Evolutionary conservation across 2,329 filamentous ascomycete species (phyloP).

Genomic region (Akanthomyces uredinophilus): DNA sequence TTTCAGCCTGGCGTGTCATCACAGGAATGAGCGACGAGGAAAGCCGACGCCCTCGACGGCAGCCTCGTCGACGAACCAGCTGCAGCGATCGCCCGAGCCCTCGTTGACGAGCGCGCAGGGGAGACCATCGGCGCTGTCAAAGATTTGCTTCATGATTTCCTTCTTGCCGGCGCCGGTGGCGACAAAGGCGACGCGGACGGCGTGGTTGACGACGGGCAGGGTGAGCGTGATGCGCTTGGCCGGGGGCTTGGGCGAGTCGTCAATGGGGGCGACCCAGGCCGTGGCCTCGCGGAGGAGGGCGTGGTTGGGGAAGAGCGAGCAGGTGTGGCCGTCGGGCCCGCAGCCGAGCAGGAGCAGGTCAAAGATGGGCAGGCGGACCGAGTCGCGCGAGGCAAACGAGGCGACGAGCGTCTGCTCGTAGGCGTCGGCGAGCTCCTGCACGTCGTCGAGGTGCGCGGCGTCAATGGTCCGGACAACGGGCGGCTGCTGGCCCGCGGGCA

Average conservation of each 20-base stretch:
- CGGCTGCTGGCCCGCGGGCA: slow-evolving; percentile 64
- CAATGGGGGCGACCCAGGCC: slow-evolving; percentile 89
- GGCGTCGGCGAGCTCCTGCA: slow-evolving; percentile 86
- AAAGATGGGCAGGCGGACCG: slow-evolving; percentile 90
- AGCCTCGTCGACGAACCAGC: slow-evolving; percentile 88
- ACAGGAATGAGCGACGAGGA: slow-evolving; percentile 65
- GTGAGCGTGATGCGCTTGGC: slow-evolving; percentile 86
- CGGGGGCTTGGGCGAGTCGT: slow-evolving; percentile 92
- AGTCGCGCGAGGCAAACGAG: slow-evolving; percentile 86
- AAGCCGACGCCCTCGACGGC: slow-evolving; percentile 83
- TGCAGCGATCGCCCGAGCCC: slow-evolving; percentile 75
- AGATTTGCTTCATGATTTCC: slow-evolving; percentile 87
- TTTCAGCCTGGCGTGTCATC: slow-evolving; percentile 7
- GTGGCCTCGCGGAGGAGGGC: slow-evolving; percentile 72
- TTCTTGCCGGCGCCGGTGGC: slow-evolving; percentile 87
- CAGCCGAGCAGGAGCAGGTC: slow-evolving; percentile 90
- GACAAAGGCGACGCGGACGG: slow-evolving; percentile 82
- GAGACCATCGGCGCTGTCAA: slow-evolving; percentile 70
- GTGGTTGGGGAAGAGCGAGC: slow-evolving; percentile 90
- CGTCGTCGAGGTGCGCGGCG: slow-evolving; percentile 58
- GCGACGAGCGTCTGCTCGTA: slow-evolving; percentile 86
- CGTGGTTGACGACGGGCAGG: slow-evolving; percentile 83
- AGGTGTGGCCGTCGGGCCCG: slow-evolving; percentile 94
- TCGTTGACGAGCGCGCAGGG: slow-evolving; percentile 88
- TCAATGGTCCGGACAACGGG: slow-evolving; percentile 81